These are phyloP conservation scores for sweet orange (Citrus sinensis) DNA, from an alignment of 345 rosid species.

Conservation along the genomic window DVS_A1.0 CM039166.1:23924001-23924500, in stretches of 20 bases:
- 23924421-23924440: not conserved
- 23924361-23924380: constrained; percentile 59
- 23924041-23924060: constrained; percentile 55
- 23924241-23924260: not conserved
- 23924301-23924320: constrained; percentile 40
- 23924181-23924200: not conserved
- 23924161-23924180: not conserved
- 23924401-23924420: constrained; percentile 20
- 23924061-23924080: constrained; percentile 45
- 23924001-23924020: constrained; percentile 34
- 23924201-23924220: not conserved
- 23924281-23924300: not conserved
- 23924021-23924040: constrained; percentile 34
- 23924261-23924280: not conserved
- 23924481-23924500: not conserved
- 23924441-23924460: not conserved
- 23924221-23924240: not conserved
- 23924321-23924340: constrained; percentile 65
- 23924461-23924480: not conserved
- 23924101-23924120: not conserved
- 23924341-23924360: constrained; percentile 46
- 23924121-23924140: not conserved
- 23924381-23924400: constrained; percentile 58
- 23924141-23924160: not conserved
- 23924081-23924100: not conserved